Conservation (phyloP, 2,329 filamentous ascomycete species). For the Trichoderma cornu-damae region DNA sequence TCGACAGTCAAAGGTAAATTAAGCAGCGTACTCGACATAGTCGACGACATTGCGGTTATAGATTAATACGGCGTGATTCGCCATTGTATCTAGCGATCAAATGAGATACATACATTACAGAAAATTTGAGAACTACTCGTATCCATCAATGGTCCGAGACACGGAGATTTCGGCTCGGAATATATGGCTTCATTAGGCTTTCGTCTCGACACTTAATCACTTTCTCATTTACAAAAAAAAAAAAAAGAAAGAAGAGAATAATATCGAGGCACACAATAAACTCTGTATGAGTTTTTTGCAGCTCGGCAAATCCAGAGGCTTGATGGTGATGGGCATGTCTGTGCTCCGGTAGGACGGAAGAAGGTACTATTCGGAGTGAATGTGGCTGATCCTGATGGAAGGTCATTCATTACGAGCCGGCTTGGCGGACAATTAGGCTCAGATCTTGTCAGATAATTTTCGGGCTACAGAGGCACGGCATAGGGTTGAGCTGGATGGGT, state of each 20-base stretch:
- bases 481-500: neutral
- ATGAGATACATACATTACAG: neutral
- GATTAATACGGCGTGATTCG: conserved; percentile 15
- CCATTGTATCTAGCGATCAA: conserved; percentile 11
- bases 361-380: neutral
- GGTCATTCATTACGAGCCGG: conserved; percentile 3
- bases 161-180: neutral
- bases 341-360: neutral
- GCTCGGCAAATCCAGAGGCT: neutral
- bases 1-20: conserved; percentile 5
- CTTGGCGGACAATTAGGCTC: neutral
- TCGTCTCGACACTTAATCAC: neutral
- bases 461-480: neutral
- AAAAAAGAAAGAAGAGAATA: neutral
- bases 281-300: neutral
- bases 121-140: neutral
- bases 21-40: neutral
- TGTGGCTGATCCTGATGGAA: neutral
- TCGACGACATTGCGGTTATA: conserved; percentile 15
- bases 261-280: neutral
- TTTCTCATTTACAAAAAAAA: neutral
- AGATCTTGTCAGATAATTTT: no score
- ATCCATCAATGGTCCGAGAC: neutral
- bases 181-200: neutral
- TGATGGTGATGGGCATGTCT: neutral